Percentiles rank a stretch among this genome's conserved stretches.
These are phyloP conservation scores for Quercus parvula DNA, from an alignment of 306 rosid genomes.

Conservation along the genomic window DNA sequence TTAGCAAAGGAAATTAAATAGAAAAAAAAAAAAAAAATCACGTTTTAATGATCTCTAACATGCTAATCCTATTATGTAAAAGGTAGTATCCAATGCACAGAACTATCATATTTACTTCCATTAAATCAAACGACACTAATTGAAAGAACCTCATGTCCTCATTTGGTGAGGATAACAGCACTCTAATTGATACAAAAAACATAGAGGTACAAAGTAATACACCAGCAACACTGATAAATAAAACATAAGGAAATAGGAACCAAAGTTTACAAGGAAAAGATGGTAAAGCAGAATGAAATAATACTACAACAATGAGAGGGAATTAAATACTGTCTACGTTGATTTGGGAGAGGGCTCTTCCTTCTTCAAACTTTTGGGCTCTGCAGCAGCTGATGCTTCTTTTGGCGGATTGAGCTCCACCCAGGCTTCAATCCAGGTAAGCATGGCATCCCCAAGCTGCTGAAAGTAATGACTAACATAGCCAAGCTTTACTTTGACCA, in stretches of 20 bases:
- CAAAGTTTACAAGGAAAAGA: neutral
- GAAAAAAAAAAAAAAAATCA: neutral
- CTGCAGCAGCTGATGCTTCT: neutral
- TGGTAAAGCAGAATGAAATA: neutral
- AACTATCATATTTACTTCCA: neutral
- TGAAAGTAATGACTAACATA: conserved; percentile 39
- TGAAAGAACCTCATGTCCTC: neutral
- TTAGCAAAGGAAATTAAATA: neutral
- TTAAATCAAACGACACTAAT: neutral
- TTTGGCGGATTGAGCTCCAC: conserved; percentile 59
- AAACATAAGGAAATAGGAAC: neutral
- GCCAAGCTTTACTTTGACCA: conserved; percentile 40
- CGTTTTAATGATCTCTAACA: neutral
- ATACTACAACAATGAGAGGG: neutral
- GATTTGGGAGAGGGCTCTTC: neutral
- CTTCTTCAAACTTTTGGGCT: neutral
- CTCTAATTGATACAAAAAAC: neutral
- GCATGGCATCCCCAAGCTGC: conserved; percentile 68
- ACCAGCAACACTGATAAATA: neutral
- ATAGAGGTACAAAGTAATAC: neutral
- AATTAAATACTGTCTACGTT: neutral
- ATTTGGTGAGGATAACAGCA: neutral
- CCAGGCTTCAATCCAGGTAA: conserved; percentile 81
- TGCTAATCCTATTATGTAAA: neutral
- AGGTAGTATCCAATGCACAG: no score